phyloP scores from a whole-genome alignment of 805 yeast species.

The Wickerhamomyces chambardii region DNA sequence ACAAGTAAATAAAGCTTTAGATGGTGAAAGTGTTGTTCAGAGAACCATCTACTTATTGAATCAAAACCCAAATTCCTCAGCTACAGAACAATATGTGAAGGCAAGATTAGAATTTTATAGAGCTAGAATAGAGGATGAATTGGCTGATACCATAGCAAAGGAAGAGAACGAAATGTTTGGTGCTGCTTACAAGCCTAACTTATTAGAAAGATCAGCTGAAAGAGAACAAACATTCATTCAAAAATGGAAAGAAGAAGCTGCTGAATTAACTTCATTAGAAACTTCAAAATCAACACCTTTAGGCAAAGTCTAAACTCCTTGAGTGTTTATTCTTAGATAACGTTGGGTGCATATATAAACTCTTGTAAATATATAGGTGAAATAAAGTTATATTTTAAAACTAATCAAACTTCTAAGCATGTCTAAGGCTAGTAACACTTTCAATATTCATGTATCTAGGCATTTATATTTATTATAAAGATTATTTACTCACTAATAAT shows the following conservation, averaged over 20 bases:
- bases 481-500: too few species aligned
- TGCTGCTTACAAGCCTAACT: conserved; percentile 53
- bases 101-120: conserved; percentile 87
- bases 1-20: conserved; percentile 67
- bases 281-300: too few species aligned
- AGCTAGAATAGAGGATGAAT: conserved; percentile 75
- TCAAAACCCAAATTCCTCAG: conserved; percentile 17
- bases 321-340: too few species aligned
- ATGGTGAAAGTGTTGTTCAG: conserved; percentile 85
- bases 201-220: conserved; percentile 58
- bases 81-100: conserved; percentile 64
- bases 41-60: conserved; percentile 51
- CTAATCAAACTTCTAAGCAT: too few species aligned
- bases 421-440: too few species aligned
- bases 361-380: too few species aligned
- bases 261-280: conserved; percentile 37
- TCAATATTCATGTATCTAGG: too few species aligned
- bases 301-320: too few species aligned
- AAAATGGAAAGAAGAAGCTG: conserved; percentile 67
- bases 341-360: too few species aligned
- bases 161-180: conserved; percentile 90
- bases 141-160: conserved; percentile 56
- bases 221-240: conserved; percentile 66
- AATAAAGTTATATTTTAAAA: too few species aligned
- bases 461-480: too few species aligned